These are phyloP conservation scores for Mycena epipterygia DNA, from an alignment of 768 basidiomycete genomes.

Conservation along the genomic window DNA sequence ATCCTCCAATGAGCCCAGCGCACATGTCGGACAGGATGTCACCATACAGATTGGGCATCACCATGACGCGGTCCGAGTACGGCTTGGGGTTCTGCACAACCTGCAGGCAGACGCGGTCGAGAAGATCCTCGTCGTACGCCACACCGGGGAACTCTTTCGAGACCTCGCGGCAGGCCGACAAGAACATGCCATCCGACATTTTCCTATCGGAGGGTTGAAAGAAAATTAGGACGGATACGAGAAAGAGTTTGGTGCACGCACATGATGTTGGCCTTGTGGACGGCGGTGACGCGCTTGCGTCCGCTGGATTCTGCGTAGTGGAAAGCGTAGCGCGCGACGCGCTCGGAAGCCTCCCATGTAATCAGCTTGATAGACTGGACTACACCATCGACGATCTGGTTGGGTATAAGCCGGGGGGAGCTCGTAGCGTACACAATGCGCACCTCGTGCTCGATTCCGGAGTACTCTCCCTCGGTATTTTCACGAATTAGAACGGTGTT, in stretches of 20 bases:
- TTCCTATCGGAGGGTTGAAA: slow-evolving; percentile 82
- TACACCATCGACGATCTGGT: slow-evolving; percentile 85
- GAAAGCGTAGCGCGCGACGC: slow-evolving; percentile 98
- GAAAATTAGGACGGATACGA: slow-evolving; percentile 29
- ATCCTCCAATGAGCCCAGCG: slow-evolving; percentile 97
- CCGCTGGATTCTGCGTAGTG: slow-evolving; percentile 93
- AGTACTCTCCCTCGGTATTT: slow-evolving; percentile 99
- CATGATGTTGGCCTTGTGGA: slow-evolving; percentile 99
- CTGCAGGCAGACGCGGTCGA: slow-evolving; percentile 96
- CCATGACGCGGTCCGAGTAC: slow-evolving; percentile 98
- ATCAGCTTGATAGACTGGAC: slow-evolving; percentile 99
- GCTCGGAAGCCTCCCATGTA: slow-evolving; percentile 98
- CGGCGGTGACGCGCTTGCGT: slow-evolving; percentile 94
- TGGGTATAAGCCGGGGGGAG: background rate
- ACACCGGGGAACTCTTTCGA: slow-evolving; percentile 96
- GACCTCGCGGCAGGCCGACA: slow-evolving; percentile 96
- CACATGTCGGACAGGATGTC: slow-evolving; percentile 99
- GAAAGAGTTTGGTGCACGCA: slow-evolving; percentile 52
- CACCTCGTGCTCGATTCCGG: slow-evolving; percentile 99
- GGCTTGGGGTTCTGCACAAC: slow-evolving; percentile 95
- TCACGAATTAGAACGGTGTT: slow-evolving; percentile 99
- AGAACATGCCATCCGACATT: slow-evolving; percentile 99
- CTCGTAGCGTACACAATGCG: slow-evolving; percentile 55
- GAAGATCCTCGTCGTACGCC: slow-evolving; percentile 95
- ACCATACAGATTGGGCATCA: slow-evolving; percentile 98